Base-by-base conservation (phyloP, 2,329 filamentous ascomycete species). In the Dactylellina leptospora region DNA sequence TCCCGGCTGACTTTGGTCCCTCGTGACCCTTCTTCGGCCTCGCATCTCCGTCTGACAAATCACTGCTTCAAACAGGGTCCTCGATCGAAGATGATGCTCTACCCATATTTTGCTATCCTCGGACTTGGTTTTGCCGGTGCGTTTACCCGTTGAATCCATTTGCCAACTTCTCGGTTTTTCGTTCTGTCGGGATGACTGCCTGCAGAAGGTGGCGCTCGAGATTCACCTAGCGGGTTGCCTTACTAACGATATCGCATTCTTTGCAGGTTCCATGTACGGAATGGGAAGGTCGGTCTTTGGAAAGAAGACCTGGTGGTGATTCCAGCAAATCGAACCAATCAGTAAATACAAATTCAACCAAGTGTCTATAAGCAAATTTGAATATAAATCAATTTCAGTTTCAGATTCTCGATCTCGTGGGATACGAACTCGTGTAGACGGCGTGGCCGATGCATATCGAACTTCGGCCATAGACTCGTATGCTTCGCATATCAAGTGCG, bases 81-180 rank as follows among this genome's bases (percentile, higher is more conserved):
- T n/a, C 72, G 64, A 27, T 69, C 74, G 20, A 76, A 74, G 71
- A 38, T 70, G 22, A 59, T 77, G 45, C 56, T 77, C 13, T 75
- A 75, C 16, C 76, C 76, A 9, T 77, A 77, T 63, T 71, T 77
- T 28, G 47, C 73, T 18, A 54, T 74, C 45, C 63, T 77, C 36
- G 70, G 74, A n/a, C 9, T 73, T 30, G 75, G 75, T 38, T 53
- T 76, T 54, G 59, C 70, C 22, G 74, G 68, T 72, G 55, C 38
- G 59, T 53, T 51, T 42, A 23, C 23, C 44, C 44, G 13, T 23
- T 28, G 47, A 28, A 50, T 40, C n/a, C 30, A 11, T 50, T 13
- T 42, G 18, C 44, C 27, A 36, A 23, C 58, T 36, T 33, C 27
- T 38, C 40, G 33, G 25, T 22, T 36, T 50, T 33, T 36, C 28